Base-by-base conservation (phyloP, 805 yeast genomes). In the Komagataella phaffii region DNA sequence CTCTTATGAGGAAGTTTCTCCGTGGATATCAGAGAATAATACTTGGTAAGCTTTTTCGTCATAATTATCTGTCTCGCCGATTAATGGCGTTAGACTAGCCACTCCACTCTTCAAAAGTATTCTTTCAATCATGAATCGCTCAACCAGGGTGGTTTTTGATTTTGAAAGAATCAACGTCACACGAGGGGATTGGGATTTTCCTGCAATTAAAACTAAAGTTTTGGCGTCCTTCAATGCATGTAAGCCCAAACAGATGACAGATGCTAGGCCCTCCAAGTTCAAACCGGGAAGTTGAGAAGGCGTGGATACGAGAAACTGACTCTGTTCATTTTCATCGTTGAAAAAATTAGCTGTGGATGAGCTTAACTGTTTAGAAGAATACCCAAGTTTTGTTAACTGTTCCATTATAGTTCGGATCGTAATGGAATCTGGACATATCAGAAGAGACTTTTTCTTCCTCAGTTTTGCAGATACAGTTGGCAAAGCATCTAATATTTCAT, bases 71-170 rank as follows among this genome's bases (percentile, higher is more conserved):
- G 40, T 30, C 2, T 10, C 14, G 1, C 40, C 40, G 12, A 24
- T 24, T 3, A 45, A 23, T n/a, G 54, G 54, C 2, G 24, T 24
- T 10, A 51, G 21, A 4, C 17, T 21, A 10, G 45, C 44, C 10
- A 51, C 21, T 8, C 55, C 56, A 30, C 30, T 18, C 44, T 51
- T 54, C 24, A 65, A 50, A 17, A 60, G 55, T 14, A 61, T 51
- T 49, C 71, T 60, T 49, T 63, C 66, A 6, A 67, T 51, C 21
- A 60, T 61, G 50, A 59, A 60, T 52, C 71, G 57, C 47, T 68
- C 72, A 21, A 56, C 50, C n/a, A 56, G 8, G 4, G 49, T 49
- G 18, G 57, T 55, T 2, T 51, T 17, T 12, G 23, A 14, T 8
- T 44, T 49, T 18, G 36, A n/a, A 40, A 17, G 14, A 12, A 24